Conservation (phyloP, 179 eudicot species). For the Silene coronaria region DNA sequence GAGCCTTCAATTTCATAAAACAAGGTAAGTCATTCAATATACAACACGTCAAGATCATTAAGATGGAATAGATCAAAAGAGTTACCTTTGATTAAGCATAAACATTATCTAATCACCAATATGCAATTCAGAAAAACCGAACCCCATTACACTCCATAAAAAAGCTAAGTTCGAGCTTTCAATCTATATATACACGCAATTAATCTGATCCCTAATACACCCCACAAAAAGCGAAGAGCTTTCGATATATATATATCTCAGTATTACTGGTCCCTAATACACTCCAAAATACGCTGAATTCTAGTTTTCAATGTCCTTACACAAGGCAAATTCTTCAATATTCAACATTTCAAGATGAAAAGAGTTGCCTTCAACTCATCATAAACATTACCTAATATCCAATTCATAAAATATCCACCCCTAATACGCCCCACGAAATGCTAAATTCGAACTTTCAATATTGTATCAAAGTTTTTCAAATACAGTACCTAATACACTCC, state of each 20-base stretch:
- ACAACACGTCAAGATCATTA: no score
- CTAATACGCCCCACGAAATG: not conserved
- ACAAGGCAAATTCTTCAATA: not conserved
- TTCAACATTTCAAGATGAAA: not conserved
- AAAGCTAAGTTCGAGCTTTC: not conserved
- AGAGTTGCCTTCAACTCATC: no score
- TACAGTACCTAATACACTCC: not conserved
- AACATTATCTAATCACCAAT: no score
- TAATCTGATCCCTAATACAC: not conserved
- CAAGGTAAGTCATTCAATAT: not conserved
- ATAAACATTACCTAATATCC: no score
- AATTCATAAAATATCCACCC: no score
- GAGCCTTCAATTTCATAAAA: not conserved
- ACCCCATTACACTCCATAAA: not conserved
- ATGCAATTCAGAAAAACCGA: no score
- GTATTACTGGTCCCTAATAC: not conserved
- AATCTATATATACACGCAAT: not conserved
- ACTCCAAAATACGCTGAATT: no score
- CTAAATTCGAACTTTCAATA: not conserved
- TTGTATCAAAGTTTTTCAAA: not conserved
- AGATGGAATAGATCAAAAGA: no score
- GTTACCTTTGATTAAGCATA: no score
- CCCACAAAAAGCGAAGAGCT: not conserved
- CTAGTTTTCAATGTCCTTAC: not conserved
- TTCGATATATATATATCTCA: not conserved